A percentile compares a stretch with the other conserved stretches of the same genome.
These are phyloP conservation scores for Astrephomene gubernaculifera DNA, from an alignment of 139 green algal genomes.

Conservation along the genomic window DNA sequence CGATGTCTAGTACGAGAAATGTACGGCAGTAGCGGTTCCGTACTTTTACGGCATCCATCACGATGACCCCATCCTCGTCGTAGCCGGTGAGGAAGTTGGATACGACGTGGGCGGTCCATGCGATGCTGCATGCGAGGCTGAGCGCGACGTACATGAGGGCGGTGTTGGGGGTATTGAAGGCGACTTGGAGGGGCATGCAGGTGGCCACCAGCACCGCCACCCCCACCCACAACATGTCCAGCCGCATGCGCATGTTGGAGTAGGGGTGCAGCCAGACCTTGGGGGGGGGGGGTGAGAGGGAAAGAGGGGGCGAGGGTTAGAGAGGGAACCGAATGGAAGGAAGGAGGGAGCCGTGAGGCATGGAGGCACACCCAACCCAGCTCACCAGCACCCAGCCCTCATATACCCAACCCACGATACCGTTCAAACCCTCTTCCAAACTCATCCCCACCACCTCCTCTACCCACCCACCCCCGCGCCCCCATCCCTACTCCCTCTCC, in stretches of 20 bases:
- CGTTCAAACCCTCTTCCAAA: no score
- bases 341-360: no score
- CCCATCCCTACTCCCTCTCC: neutral
- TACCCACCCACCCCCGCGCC: neutral
- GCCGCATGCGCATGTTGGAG: constrained; percentile 11
- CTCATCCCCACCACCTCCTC: no score
- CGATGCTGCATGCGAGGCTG: neutral
- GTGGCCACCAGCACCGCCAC: constrained; percentile 1
- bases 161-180: neutral
- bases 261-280: constrained; percentile 45
- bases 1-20: constrained; percentile 46
- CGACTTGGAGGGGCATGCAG: constrained; percentile 25
- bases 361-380: no score
- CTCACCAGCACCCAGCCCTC: no score
- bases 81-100: constrained; percentile 45
- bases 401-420: no score
- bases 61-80: constrained; percentile 48
- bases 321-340: neutral
- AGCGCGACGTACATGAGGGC: neutral
- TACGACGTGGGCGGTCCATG: neutral
- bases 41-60: constrained; percentile 38
- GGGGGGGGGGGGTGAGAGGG: neutral
- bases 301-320: neutral
- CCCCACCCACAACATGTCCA: constrained; percentile 29
- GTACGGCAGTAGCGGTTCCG: constrained; percentile 23